These are phyloP conservation scores for Tetrahymena thermophila DNA, from an alignment of 73 alveolate genomes.

Conservation along the genomic window DNA sequence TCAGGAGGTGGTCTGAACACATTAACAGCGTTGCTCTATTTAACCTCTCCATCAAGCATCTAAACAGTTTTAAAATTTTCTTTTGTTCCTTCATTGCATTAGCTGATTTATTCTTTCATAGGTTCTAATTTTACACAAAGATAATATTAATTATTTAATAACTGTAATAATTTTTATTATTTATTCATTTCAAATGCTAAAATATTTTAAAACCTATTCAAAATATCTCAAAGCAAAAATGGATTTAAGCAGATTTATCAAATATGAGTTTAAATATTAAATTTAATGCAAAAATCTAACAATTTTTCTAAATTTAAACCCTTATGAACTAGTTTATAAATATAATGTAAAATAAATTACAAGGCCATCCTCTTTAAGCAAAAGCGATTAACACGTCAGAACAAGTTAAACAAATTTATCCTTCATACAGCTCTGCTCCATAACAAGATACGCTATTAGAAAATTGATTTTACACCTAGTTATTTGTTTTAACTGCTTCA, in stretches of 20 bases:
- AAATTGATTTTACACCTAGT: background rate
- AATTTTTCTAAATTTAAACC: no score
- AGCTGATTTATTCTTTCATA: background rate
- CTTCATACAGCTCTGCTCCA: background rate
- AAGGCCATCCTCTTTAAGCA: constrained; percentile 1
- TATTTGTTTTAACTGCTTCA: background rate
- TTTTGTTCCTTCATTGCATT: background rate
- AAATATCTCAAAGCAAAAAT: no score
- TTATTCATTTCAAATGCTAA: background rate
- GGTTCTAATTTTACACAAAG: background rate
- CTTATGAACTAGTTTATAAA: no score
- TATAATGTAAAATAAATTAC: background rate
- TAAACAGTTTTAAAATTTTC: background rate
- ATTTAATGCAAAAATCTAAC: no score
- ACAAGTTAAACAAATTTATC: background rate
- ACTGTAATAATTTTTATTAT: background rate
- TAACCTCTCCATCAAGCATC: background rate
- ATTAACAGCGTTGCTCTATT: background rate
- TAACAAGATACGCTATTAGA: background rate
- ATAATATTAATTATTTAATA: background rate
- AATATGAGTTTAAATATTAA: no score
- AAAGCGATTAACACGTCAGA: background rate
- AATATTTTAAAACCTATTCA: no score
- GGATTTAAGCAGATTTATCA: no score
- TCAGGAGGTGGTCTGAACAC: background rate